Evolutionary conservation across 169 alveolate species (phyloP), one percentile per base, ranked within the genome.

Genomic region (Babesia bovis): DNA sequence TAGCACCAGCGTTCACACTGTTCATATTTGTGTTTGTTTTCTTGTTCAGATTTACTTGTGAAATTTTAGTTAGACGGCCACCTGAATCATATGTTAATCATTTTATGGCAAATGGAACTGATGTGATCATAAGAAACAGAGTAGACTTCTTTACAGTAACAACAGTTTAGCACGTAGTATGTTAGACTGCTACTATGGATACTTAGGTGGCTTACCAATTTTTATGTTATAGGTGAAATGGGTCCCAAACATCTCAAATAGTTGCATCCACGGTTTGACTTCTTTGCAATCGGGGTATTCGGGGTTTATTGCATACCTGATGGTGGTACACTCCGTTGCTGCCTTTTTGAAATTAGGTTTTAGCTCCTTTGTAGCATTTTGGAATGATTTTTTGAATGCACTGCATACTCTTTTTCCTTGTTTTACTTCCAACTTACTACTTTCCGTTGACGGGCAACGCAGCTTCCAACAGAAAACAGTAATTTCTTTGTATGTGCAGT

Each of bases 361-460:
- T 38, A 88, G 66, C 15, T 84, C 77, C 5, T 53, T 32, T 26
- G 63, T 59, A 9, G 91, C 93, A 28, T 59, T 65, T 59, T 68
- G 61, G 57, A 88, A 88, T 23, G 89, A 75, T 17, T 76, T 72
- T 21, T 74, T 84, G 49, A 88, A 78, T 42, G 70, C 67, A 75
- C 91, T 79, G 57, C 4, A 17, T 4, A 19, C 6, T 28, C 25
- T 21, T 50, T n/a, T 15, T 7, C 9, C 3, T 17, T 56, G 42
- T 21, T 10, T 53, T 10, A 13, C 40, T 17, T 30, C 25, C 1
- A 19, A 69, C 70, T 10, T 57, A 79, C 87, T 53, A 41, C 23
- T 58, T 35, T 19, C 69, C 51, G 63, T 79, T 45, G 23, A 69
- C 44, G 6, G 87, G 83, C 36, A 79, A 28, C 19, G 71, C 87